phyloP scores from a whole-genome alignment of 768 basidiomycete genomes.

The Pleurotus sapidus region DNA sequence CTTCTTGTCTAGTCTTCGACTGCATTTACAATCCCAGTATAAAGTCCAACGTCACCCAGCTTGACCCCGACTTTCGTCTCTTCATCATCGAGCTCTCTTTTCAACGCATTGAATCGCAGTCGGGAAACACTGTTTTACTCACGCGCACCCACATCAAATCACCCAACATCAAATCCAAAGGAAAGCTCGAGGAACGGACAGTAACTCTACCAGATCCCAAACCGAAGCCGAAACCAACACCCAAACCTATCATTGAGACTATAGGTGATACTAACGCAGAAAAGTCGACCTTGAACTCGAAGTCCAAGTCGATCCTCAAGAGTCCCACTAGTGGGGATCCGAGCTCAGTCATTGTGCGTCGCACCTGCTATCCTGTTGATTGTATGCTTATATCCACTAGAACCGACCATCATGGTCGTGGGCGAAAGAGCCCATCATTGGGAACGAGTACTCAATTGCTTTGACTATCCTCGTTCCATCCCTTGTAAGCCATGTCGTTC shows the following conservation, averaged over 20 bases:
- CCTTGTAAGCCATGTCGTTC: slow-evolving; percentile 41
- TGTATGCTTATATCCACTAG: neutral
- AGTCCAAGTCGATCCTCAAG: slow-evolving; percentile 16
- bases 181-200: slow-evolving; percentile 56
- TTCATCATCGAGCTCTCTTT: slow-evolving; percentile 72
- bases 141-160: slow-evolving; percentile 66
- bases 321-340: neutral
- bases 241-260: no score
- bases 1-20: slow-evolving; percentile 69
- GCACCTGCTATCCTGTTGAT: neutral
- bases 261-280: no score
- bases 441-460: slow-evolving; percentile 34
- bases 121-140: slow-evolving; percentile 41
- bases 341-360: neutral
- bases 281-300: slow-evolving; percentile 24
- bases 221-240: neutral
- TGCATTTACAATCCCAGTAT: slow-evolving; percentile 61
- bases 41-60: slow-evolving; percentile 55
- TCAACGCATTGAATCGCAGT: slow-evolving; percentile 64
- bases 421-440: slow-evolving; percentile 26
- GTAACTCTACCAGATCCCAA: slow-evolving; percentile 47
- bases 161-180: slow-evolving; percentile 78
- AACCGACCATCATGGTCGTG: slow-evolving; percentile 50
- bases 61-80: slow-evolving; percentile 53
- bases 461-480: slow-evolving; percentile 53